Evolutionary conservation across 2,329 filamentous ascomycete species (phyloP), one percentile per base, ranked within the genome.

Genomic region (Neonectria ditissima): DNA sequence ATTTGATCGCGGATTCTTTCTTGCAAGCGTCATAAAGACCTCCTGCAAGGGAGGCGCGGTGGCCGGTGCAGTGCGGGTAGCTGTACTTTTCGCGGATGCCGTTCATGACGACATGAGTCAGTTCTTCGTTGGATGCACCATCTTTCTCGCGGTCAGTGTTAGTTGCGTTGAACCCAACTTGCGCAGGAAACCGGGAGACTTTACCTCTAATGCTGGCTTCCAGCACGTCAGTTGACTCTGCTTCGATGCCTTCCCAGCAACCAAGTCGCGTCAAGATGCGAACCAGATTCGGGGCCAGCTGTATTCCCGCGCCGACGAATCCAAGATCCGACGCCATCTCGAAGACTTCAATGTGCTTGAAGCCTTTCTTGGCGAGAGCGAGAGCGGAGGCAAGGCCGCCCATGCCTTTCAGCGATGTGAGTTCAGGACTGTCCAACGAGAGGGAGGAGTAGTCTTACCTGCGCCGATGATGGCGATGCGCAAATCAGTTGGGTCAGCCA

Each of bases 241-340:
- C 84, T 66, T 87, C 87, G 66, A 95, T 92, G n/a, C 84, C 82
- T 18, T 85, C 80, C 92, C 92, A 95, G 68, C 91, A 91, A 14
- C 90, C 92, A 39, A 94, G 81, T 7, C 86, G 81, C 75, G 92
- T 89, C 18, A 95, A 83, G n/a, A 95, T 90, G 1, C 91, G 86
- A 8, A 90, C 89, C 85, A 94, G 91, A 72, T 96, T 96, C 1
- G 92, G 92, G 0, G 92, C 92, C 59, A 95, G 82, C 77, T 96
- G 92, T 69, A 95, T 95, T 5, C 92, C 92, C 1, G 92, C 92
- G 20, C 92, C 92, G 1, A 95, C 92, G 71, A 95, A 95, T 5
- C 92, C 92, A 4, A 95, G 84, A 68, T 88, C 86, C 5, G 89
- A 87, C 0, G 92, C 92, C 37, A 84, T 86, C 76, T 95, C 92